Percentiles rank a stretch among this genome's conserved stretches.
phyloP scores from a whole-genome alignment of 1,284 basidiomycete genomes.

The Anthracocystis setariae region DNA sequence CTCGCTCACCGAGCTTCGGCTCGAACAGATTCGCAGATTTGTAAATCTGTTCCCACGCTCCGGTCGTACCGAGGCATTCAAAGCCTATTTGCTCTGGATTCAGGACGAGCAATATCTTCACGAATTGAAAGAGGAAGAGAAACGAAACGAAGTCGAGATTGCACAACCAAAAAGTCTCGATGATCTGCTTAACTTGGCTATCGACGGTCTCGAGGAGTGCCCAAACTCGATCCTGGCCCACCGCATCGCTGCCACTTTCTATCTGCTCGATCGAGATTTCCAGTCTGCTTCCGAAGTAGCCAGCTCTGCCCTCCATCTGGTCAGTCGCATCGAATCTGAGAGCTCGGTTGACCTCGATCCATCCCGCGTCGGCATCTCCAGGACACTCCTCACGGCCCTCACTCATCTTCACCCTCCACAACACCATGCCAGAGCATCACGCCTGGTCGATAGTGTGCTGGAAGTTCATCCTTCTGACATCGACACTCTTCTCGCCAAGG shows the following conservation, averaged over 20 bases:
- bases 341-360: conserved; percentile 79
- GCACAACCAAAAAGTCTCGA: conserved; percentile 14
- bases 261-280: conserved; percentile 80
- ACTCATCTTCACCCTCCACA: conserved; percentile 89
- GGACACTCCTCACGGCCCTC: conserved; percentile 77
- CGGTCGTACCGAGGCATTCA: conserved; percentile 46
- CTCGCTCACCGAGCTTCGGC: conserved; percentile 77
- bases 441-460: conserved; percentile 79
- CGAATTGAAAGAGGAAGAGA: conserved; percentile 42
- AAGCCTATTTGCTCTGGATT: conserved; percentile 49
- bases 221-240: conserved; percentile 78
- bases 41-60: conserved; percentile 76
- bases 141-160: conserved; percentile 44
- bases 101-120: conserved; percentile 53
- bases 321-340: conserved; percentile 57
- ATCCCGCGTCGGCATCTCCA: conserved; percentile 76
- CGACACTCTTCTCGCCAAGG: conserved; percentile 78
- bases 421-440: conserved; percentile 81
- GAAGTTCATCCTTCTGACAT: conserved; percentile 74
- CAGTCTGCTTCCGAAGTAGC: conserved; percentile 61
- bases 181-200: conserved; percentile 57
- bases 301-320: conserved; percentile 29
- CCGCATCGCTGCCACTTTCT: conserved; percentile 78
- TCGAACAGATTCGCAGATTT: conserved; percentile 75
- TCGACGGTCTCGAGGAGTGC: conserved; percentile 73